Evolutionary conservation across 495 filamentous ascomycete species (phyloP).

Genomic region (Talaromyces liani): DNA sequence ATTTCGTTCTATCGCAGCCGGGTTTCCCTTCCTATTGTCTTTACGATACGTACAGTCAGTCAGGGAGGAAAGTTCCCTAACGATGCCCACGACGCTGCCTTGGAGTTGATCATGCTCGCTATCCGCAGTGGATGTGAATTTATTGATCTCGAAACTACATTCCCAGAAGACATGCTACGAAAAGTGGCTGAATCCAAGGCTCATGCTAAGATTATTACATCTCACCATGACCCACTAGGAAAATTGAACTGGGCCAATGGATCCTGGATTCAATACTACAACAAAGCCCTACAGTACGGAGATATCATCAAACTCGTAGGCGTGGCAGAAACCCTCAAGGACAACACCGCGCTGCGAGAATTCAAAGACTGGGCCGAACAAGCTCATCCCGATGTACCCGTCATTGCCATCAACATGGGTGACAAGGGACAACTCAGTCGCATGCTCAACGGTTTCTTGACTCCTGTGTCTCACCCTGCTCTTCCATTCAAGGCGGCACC

Average conservation of each 20-base stretch:
- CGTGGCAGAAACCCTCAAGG: conserved; percentile 63
- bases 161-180: conserved; percentile 65
- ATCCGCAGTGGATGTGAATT: conserved; percentile 82
- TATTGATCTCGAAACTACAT: conserved; percentile 86
- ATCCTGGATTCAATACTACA: conserved; percentile 82
- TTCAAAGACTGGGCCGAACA: conserved; percentile 73
- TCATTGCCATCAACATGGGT: conserved; percentile 98
- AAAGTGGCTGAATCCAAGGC: conserved; percentile 61
- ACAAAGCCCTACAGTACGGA: conserved; percentile 75
- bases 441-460: conserved; percentile 87
- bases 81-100: conserved; percentile 56
- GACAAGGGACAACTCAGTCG: conserved; percentile 78
- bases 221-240: conserved; percentile 82
- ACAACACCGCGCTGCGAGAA: conserved; percentile 77
- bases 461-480: conserved; percentile 85
- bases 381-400: conserved; percentile 57
- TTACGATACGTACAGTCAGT: conserved; percentile 77
- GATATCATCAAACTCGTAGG: conserved; percentile 95
- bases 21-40: conserved; percentile 78
- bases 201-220: conserved; percentile 78
- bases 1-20: conserved; percentile 72
- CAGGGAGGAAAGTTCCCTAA: conserved; percentile 91
- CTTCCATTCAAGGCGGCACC: conserved; percentile 91
- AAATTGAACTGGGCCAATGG: conserved; percentile 80
- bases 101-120: conserved; percentile 68